phyloP scores from a whole-genome alignment of 305 asterid genomes.

The Ilex paraguariensis region DNA sequence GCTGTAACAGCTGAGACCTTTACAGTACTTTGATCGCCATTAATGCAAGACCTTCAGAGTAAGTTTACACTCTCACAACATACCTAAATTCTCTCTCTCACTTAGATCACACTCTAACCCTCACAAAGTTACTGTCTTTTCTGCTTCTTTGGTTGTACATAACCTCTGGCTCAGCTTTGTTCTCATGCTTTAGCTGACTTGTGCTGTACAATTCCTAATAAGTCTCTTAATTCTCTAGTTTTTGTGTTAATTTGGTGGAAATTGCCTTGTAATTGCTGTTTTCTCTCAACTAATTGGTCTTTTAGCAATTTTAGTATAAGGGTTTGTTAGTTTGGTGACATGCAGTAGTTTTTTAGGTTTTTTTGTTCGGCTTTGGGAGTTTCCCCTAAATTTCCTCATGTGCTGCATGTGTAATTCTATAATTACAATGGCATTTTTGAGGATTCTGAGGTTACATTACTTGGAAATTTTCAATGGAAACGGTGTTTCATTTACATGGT shows the following conservation, averaged over 20 bases:
- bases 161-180: slow-evolving; percentile 14
- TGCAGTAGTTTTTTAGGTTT: slow-evolving; percentile 40
- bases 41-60: slow-evolving; percentile 25
- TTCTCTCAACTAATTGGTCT: slow-evolving; percentile 12
- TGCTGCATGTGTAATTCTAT: slow-evolving; percentile 30
- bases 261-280: slow-evolving; percentile 21
- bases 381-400: slow-evolving; percentile 21
- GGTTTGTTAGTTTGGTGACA: slow-evolving; percentile 31
- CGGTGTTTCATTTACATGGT: slow-evolving; percentile 16
- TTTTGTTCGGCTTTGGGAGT: slow-evolving; percentile 18
- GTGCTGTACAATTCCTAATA: slow-evolving; percentile 24
- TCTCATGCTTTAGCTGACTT: neutral
- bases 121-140: slow-evolving; percentile 17
- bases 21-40: slow-evolving; percentile 43
- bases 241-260: slow-evolving; percentile 26
- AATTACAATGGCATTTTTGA: slow-evolving; percentile 13
- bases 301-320: slow-evolving; percentile 13
- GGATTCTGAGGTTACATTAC: slow-evolving; percentile 16
- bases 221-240: slow-evolving; percentile 23
- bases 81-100: slow-evolving; percentile 27
- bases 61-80: slow-evolving; percentile 25
- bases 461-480: slow-evolving; percentile 17
- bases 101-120: slow-evolving; percentile 11
- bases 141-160: slow-evolving; percentile 23
- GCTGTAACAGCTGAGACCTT: slow-evolving; percentile 28